A percentile compares a stretch with the other conserved stretches of the same genome.
These are phyloP conservation scores for Monosporascus sp. DNA, from an alignment of 2,329 filamentous ascomycete species.

Conservation along the genomic window DNA sequence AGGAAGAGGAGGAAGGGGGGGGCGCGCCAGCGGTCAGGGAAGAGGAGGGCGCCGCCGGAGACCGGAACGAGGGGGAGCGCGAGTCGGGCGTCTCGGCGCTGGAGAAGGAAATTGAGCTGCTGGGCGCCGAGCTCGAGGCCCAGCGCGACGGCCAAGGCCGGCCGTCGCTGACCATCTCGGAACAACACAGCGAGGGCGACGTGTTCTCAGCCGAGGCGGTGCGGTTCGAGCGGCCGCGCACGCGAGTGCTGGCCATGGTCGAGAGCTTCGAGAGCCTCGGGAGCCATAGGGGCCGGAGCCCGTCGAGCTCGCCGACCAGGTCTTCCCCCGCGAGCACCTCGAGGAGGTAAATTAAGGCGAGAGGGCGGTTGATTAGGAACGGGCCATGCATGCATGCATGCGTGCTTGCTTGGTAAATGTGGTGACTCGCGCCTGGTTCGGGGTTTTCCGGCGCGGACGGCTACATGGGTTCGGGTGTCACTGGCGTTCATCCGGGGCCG, in stretches of 20 bases:
- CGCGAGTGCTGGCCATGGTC: constrained; percentile 41
- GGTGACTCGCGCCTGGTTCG: too few relatives aligned
- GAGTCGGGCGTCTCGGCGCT: constrained; percentile 1
- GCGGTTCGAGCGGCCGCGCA: constrained; percentile 20
- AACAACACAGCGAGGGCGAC: constrained; percentile 25
- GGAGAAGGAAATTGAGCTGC: constrained; percentile 4
- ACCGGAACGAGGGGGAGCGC: neutral
- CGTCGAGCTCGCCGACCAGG: constrained; percentile 15
- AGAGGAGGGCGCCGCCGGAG: constrained; percentile 1
- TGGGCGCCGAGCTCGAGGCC: constrained; percentile 3
- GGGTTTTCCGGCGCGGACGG: too few relatives aligned
- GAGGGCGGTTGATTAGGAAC: too few relatives aligned
- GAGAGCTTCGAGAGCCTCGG: constrained; percentile 45
- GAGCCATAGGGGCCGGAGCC: constrained; percentile 38
- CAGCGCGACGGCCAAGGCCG: neutral
- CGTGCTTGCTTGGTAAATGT: too few relatives aligned
- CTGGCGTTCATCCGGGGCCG: too few relatives aligned
- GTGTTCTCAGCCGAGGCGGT: constrained; percentile 41
- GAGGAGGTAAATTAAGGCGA: too few relatives aligned
- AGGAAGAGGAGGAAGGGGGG: neutral
- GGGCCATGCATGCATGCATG: too few relatives aligned
- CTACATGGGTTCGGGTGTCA: too few relatives aligned
- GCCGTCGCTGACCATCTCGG: constrained; percentile 8
- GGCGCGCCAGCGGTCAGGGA: neutral
- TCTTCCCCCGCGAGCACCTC: neutral